phyloP scores from a whole-genome alignment of 345 rosid species.

The Eucalyptus polyanthemos region DNA sequence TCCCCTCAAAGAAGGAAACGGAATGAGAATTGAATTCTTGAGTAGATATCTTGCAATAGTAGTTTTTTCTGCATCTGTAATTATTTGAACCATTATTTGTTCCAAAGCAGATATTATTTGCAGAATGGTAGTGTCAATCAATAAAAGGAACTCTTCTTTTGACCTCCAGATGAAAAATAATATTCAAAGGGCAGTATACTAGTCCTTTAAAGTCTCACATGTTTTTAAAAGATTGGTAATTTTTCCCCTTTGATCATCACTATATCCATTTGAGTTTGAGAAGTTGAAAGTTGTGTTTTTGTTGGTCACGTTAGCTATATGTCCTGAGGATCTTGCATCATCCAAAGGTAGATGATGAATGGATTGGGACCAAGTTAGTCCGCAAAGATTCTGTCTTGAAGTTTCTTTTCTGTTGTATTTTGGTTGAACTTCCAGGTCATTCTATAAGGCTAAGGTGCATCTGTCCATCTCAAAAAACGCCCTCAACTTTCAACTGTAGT shows the following conservation, averaged over 20 bases:
- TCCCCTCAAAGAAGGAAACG: not conserved
- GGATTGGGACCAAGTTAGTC: not conserved
- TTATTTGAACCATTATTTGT: not conserved
- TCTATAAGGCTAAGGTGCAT: not conserved
- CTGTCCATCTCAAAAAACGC: not conserved
- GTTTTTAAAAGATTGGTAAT: not conserved
- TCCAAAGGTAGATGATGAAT: not conserved
- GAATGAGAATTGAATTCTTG: not conserved
- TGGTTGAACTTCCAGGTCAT: not conserved
- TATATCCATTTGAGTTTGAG: not conserved
- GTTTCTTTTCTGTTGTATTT: not conserved
- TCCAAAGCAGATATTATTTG: not conserved
- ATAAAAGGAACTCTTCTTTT: not conserved
- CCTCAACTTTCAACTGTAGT: not conserved
- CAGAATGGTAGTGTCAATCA: not conserved
- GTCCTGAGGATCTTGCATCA: not conserved
- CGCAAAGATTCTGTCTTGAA: not conserved
- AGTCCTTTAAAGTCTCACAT: not conserved
- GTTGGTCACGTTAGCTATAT: not conserved
- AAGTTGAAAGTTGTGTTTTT: not conserved
- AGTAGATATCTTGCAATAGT: not conserved
- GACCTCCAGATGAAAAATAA: not conserved
- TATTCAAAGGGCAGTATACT: not conserved
- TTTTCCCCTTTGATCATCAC: not conserved
- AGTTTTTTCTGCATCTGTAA: not conserved